These are phyloP conservation scores for Phytophthora tubulina DNA, from an alignment of 352 stramenopile species.

Conservation along the genomic window DNA sequence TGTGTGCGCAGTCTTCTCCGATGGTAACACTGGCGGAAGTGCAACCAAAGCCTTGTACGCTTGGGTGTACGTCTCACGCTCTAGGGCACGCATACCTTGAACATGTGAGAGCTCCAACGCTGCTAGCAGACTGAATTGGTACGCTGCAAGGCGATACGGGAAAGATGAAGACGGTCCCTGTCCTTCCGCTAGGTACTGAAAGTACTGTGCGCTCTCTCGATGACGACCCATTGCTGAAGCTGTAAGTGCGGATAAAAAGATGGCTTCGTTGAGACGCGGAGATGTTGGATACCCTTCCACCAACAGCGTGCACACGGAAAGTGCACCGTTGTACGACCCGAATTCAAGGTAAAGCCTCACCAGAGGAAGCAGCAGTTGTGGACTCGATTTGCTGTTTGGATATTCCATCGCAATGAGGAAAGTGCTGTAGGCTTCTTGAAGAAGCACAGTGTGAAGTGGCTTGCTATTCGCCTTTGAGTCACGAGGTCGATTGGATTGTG, in stretches of 20 bases:
- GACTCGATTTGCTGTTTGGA: constrained; percentile 69
- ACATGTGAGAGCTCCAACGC: constrained; percentile 62
- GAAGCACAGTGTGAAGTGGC: constrained; percentile 30
- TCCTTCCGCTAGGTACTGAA: constrained; percentile 72
- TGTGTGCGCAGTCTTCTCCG: constrained; percentile 64
- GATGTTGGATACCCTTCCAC: constrained; percentile 67
- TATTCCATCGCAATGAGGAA: constrained; percentile 89
- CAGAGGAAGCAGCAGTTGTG: constrained; percentile 61
- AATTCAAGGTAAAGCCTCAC: constrained; percentile 79
- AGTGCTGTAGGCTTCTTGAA: constrained; percentile 73
- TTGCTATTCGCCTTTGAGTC: constrained; percentile 15
- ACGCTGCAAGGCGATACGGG: constrained; percentile 55
- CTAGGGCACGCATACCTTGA: constrained; percentile 50
- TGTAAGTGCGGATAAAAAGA: constrained; percentile 74
- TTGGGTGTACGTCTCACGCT: constrained; percentile 58
- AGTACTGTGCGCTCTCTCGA: constrained; percentile 75
- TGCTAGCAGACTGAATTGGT: constrained; percentile 69
- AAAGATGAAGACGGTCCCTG: constrained; percentile 38
- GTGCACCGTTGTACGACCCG: constrained; percentile 60
- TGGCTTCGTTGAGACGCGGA: constrained; percentile 54
- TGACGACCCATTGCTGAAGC: constrained; percentile 64
- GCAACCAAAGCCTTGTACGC: constrained; percentile 68
- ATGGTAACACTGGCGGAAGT: constrained; percentile 53
- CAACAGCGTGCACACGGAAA: constrained; percentile 74
- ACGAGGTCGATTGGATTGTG: constrained; percentile 20